These are phyloP conservation scores for Psilocybe cyanescens DNA, from an alignment of 768 basidiomycete species.

Conservation along the genomic window DNA sequence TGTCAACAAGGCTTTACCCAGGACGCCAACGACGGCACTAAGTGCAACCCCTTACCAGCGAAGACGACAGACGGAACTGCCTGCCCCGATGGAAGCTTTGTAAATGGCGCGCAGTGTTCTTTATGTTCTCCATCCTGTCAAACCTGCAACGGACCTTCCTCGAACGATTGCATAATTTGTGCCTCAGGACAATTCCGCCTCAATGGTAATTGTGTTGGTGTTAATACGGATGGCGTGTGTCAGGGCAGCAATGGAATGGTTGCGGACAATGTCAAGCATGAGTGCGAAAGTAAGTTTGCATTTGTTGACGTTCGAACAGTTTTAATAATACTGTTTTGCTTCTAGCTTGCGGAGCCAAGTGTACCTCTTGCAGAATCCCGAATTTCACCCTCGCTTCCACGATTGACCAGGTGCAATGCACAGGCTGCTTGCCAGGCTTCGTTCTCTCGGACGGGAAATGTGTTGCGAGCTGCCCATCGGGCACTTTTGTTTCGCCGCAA, in stretches of 20 bases:
- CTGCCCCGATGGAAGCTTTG: conserved; percentile 73
- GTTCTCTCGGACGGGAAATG: conserved; percentile 75
- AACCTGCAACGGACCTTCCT: conserved; percentile 71
- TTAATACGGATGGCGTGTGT: conserved; percentile 74
- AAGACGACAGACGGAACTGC: conserved; percentile 51
- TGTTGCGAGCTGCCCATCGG: conserved; percentile 69
- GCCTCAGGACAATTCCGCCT: conserved; percentile 61
- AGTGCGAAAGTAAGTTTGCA: conserved; percentile 74
- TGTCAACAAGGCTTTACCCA: conserved; percentile 76
- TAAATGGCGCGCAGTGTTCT: conserved; percentile 59
- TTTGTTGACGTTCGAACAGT: neutral
- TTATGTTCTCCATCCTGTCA: conserved; percentile 68
- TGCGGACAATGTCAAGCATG: conserved; percentile 81
- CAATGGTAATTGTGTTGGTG: conserved; percentile 71
- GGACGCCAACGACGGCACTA: conserved; percentile 65
- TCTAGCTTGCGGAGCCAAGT: conserved; percentile 81
- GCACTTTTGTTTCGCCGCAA: conserved; percentile 70
- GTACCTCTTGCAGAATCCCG: conserved; percentile 76
- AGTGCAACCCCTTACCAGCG: conserved; percentile 59
- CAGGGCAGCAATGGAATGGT: conserved; percentile 64
- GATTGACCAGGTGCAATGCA: conserved; percentile 69
- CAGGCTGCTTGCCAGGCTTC: conserved; percentile 77
- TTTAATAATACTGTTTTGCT: conserved; percentile 7
- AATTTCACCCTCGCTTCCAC: conserved; percentile 74
- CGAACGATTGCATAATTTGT: conserved; percentile 75